Percentiles rank a stretch among this genome's conserved stretches.
phyloP scores from a whole-genome alignment of 345 rosid genomes.

The Stellera chamaejasme region DNA sequence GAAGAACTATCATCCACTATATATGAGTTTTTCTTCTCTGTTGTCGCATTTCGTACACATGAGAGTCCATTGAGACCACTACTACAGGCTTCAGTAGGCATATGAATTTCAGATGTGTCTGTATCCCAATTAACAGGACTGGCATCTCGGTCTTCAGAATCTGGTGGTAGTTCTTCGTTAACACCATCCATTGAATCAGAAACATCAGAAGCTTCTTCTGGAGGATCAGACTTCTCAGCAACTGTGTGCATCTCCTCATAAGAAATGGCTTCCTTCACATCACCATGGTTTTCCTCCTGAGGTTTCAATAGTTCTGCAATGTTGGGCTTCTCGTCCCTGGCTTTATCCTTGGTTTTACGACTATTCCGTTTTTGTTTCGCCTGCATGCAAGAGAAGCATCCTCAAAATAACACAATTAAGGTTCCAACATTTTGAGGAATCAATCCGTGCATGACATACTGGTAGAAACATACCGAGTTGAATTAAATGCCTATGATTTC shows the following conservation, averaged over 20 bases:
- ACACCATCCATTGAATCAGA: constrained; percentile 74
- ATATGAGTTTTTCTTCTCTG: constrained; percentile 50
- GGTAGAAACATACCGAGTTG: too few relatives aligned
- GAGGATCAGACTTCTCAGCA: constrained; percentile 54
- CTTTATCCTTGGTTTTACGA: constrained; percentile 76
- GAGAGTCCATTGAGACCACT: constrained; percentile 43
- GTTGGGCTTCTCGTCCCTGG: constrained; percentile 51
- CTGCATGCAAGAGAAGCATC: constrained; percentile 23
- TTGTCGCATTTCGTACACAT: constrained; percentile 50
- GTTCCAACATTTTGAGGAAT: too few relatives aligned
- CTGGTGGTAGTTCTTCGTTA: constrained; percentile 58
- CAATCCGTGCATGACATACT: too few relatives aligned
- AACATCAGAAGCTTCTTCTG: constrained; percentile 67
- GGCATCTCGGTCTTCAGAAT: constrained; percentile 76
- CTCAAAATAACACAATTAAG: too few relatives aligned
- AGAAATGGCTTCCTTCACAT: constrained; percentile 37
- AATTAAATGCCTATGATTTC: too few relatives aligned
- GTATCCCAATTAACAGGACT: constrained; percentile 80
- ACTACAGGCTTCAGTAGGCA: constrained; percentile 47
- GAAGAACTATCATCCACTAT: constrained; percentile 91
- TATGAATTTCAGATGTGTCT: constrained; percentile 66
- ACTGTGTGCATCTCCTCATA: constrained; percentile 34
- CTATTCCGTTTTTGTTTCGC: constrained; percentile 85
- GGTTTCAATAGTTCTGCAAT: constrained; percentile 29
- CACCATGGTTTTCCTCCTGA: constrained; percentile 28